A percentile compares a stretch with the other conserved stretches of the same genome.
Evolutionary conservation across 2,329 filamentous ascomycete genomes (phyloP).

Genomic region (Decorospora gaudefroyi): DNA sequence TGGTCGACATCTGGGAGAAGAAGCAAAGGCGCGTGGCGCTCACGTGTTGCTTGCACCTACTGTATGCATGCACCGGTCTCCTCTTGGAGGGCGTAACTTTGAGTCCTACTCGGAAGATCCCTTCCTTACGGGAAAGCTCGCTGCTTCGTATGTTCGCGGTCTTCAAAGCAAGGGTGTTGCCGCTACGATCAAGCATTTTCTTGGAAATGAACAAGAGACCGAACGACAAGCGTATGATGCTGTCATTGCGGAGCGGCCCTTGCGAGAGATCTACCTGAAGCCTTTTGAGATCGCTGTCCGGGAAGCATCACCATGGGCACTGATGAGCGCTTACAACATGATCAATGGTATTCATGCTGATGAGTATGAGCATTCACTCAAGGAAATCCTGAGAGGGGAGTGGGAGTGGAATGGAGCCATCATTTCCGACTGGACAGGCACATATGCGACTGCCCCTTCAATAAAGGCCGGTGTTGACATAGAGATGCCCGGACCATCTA

Average conservation of each 20-base stretch:
- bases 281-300: conserved; percentile 74
- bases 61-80: conserved; percentile 80
- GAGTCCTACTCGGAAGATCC: conserved; percentile 88
- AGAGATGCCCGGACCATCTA: conserved; percentile 50
- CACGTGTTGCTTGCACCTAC: conserved; percentile 76
- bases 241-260: conserved; percentile 64
- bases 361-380: conserved; percentile 49
- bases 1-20: conserved; percentile 71
- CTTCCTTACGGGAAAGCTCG: conserved; percentile 72
- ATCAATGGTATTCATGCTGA: conserved; percentile 62
- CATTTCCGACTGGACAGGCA: conserved; percentile 51
- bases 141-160: conserved; percentile 72
- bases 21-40: conserved; percentile 73
- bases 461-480: conserved; percentile 48
- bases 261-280: conserved; percentile 73
- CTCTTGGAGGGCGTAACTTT: conserved; percentile 82
- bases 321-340: conserved; percentile 72
- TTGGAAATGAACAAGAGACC: conserved; percentile 75
- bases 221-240: conserved; percentile 68
- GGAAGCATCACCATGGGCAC: conserved; percentile 68
- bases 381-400: conserved; percentile 49
- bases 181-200: conserved; percentile 79
- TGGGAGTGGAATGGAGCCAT: conserved; percentile 52
- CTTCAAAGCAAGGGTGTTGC: conserved; percentile 74
- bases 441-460: conserved; percentile 47